phyloP scores from a whole-genome alignment of 495 filamentous ascomycete species.

The Margaritispora aquatica region DNA sequence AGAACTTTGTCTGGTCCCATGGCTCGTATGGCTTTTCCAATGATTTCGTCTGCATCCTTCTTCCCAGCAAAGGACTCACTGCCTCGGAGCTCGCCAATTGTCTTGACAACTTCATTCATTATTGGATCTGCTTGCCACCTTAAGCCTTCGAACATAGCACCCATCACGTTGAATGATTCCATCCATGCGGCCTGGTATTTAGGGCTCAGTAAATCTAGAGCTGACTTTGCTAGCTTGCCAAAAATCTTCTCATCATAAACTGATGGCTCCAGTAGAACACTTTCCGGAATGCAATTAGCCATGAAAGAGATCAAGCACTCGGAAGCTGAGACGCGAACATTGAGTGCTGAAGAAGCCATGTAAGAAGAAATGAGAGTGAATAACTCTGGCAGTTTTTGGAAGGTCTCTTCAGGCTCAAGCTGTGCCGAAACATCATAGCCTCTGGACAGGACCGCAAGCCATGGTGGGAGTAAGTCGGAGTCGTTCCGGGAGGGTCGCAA shows the following conservation, averaged over 20 bases:
- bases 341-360: conserved; percentile 78
- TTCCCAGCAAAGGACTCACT: conserved; percentile 90
- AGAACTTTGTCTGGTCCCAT: conserved; percentile 85
- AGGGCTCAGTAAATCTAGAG: conserved; percentile 68
- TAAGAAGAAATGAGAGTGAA: conserved; percentile 73
- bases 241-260: conserved; percentile 82
- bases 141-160: conserved; percentile 80
- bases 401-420: conserved; percentile 78
- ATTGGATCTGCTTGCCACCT: conserved; percentile 77
- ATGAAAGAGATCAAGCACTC: conserved; percentile 92
- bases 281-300: conserved; percentile 75
- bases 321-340: conserved; percentile 87
- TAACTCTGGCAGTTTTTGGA: conserved; percentile 75
- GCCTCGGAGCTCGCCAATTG: conserved; percentile 77
- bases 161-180: conserved; percentile 87
- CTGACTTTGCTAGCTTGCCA: conserved; percentile 61
- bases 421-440: conserved; percentile 92
- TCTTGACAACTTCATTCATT: conserved; percentile 63
- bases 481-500: conserved; percentile 85
- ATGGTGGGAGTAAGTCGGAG: conserved; percentile 86
- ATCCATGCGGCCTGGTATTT: conserved; percentile 93
- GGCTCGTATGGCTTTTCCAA: conserved; percentile 76
- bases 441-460: conserved; percentile 90
- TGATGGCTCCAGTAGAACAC: conserved; percentile 77
- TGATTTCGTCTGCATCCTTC: conserved; percentile 86